A percentile compares a stretch with the other conserved stretches of the same genome.
Evolutionary conservation across 129 eudicot species (phyloP).

Genomic region (Arctium lappa): DNA sequence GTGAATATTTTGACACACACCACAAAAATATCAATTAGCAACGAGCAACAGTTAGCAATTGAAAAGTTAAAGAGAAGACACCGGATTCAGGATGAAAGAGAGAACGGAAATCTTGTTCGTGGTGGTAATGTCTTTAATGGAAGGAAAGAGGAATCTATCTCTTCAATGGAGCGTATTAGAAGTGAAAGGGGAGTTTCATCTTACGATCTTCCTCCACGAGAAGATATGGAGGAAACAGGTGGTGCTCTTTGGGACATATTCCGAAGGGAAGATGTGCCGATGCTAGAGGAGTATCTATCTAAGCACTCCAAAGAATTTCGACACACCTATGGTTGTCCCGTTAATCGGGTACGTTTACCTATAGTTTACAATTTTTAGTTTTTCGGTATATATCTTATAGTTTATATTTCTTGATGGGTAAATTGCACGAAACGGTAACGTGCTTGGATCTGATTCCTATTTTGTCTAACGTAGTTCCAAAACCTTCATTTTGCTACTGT

Average conservation of each 20-base stretch:
- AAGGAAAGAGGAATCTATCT: background rate
- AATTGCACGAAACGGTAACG: background rate
- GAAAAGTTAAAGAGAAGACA: conserved; percentile 55
- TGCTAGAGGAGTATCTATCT: conserved; percentile 45
- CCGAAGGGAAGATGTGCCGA: conserved; percentile 70
- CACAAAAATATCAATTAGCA: conserved; percentile 36
- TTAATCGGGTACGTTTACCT: conserved; percentile 51
- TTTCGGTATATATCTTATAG: background rate
- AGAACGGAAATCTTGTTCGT: conserved; percentile 7
- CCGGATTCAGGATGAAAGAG: conserved; percentile 60
- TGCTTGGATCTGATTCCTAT: background rate
- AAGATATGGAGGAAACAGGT: conserved; percentile 21
- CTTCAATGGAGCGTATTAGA: background rate
- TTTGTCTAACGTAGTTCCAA: too few relatives aligned
- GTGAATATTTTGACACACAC: conserved; percentile 75
- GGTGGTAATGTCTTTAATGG: background rate
- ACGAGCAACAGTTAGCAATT: conserved; percentile 47
- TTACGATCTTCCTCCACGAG: background rate
- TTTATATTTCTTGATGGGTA: background rate
- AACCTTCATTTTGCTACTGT: too few relatives aligned
- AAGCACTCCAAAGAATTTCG: conserved; percentile 61
- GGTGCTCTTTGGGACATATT: conserved; percentile 91
- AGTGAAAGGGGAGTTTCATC: background rate
- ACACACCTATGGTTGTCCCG: conserved; percentile 63
- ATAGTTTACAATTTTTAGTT: background rate